Percentiles rank a stretch among this genome's conserved stretches.
Conservation (phyloP, 116 monocot genomes). For the Thalassia testudinum region DNA sequence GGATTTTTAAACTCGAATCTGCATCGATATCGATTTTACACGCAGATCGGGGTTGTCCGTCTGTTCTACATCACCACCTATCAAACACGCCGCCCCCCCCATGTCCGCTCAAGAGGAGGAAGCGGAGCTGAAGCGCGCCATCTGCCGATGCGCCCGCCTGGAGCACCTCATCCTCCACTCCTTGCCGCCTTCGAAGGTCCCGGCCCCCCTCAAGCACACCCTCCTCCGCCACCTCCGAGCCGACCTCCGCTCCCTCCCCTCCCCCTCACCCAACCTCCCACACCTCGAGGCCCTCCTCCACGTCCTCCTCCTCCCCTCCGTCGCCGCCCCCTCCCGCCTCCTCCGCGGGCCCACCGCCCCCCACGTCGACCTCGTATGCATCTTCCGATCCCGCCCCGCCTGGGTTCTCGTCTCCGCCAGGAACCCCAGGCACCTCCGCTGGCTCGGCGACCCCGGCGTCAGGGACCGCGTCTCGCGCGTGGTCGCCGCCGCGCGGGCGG, state of each 20-base stretch:
- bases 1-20: no score
- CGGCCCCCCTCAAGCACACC: not conserved
- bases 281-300: conserved; percentile 40
- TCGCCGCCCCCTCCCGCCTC: conserved; percentile 42
- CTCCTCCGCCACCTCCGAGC: not conserved
- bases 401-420: conserved; percentile 78
- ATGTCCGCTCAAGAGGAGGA: no score
- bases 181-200: not conserved
- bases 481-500: not conserved
- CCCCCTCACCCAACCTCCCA: conserved; percentile 23
- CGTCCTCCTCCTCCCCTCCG: conserved; percentile 44
- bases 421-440: conserved; percentile 49
- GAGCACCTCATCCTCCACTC: not conserved
- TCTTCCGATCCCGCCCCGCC: conserved; percentile 23
- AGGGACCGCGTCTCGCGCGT: conserved; percentile 16
- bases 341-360: conserved; percentile 1
- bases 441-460: conserved; percentile 19
- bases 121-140: no score
- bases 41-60: no score
- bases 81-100: no score
- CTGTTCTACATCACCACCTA: no score
- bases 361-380: conserved; percentile 66
- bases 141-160: not conserved
- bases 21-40: no score
- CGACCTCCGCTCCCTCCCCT: not conserved